Percentiles rank a stretch among this genome's conserved stretches.
Conservation (phyloP, 441 rosid genomes). For the Syzygium malaccense region DNA sequence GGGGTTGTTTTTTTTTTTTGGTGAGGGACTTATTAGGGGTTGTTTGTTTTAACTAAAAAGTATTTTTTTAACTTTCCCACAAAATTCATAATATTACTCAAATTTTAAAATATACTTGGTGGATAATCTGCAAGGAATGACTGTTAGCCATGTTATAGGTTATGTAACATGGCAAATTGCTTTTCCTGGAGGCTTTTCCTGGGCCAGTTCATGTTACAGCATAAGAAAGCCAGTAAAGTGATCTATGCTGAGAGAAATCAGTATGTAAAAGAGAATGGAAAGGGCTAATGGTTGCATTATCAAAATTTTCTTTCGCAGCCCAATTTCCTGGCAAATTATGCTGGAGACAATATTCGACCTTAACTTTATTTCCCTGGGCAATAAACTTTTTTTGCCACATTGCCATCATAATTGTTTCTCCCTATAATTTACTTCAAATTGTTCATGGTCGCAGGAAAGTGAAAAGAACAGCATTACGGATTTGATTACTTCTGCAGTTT, state of each 20-base stretch:
- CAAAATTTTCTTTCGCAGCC: background rate
- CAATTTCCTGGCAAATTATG: background rate
- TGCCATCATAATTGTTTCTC: background rate
- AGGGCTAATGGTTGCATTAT: background rate
- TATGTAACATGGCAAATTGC: background rate
- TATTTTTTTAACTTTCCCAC: background rate
- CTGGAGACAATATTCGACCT: background rate
- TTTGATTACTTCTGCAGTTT: constrained; percentile 38
- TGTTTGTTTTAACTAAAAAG: background rate
- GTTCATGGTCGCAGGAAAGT: constrained; percentile 30
- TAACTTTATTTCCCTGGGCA: background rate
- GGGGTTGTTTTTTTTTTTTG: background rate
- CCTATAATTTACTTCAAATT: background rate
- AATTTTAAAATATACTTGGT: background rate
- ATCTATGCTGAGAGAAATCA: background rate
- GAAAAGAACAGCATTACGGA: constrained; percentile 32
- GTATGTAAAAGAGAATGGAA: background rate
- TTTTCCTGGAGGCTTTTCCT: background rate
- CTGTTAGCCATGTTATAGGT: background rate
- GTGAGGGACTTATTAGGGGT: background rate
- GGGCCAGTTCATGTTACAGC: background rate
- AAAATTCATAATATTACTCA: background rate
- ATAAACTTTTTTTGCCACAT: background rate
- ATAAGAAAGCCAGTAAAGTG: background rate
- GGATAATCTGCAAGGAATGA: background rate